Evolutionary conservation across 2,329 filamentous ascomycete genomes (phyloP), one percentile per base, ranked within the genome.

Genomic region (Fusarium denticulatum): DNA sequence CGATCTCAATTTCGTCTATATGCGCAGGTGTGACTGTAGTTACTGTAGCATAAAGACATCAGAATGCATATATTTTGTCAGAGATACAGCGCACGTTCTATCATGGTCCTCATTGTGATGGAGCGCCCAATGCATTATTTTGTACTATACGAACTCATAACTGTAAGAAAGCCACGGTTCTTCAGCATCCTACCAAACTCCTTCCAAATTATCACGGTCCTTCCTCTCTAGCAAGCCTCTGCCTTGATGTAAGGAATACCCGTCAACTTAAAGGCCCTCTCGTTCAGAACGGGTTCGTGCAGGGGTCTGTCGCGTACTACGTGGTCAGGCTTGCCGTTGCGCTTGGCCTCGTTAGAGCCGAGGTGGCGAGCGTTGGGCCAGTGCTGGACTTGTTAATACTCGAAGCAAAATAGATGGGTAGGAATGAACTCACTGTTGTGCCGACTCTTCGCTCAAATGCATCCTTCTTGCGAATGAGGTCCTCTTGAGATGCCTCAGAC

Each of bases 401-500:
- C 9, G 7, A 39, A 53, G 2, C 14, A n/a, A 39, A 1, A 7
- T 16, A 53, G 10, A n/a, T 5, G 4, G 14, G 7, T 16, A 39
- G 11, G 4, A 7, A 28, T n/a, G 5, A 28, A 39, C 50, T 53
- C 24, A 53, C 50, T n/a, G 84, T 85, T 0, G 84, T 85, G 4
- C 83, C 83, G 1, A 68, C 32, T 46, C 73, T 47, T 47, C 78
- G 71, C 12, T 85, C 82, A 53, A 82, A 86, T 0, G 83, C 83
- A 8, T 76, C 75, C 75, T 82, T 83, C 80, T 86, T 86, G 15
- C 82, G 77, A 6, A 80, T 32, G 9, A 86, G 77, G 32, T 85
- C 83, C 36, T 83, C 84, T 60, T 76, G 74, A 6, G 74, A 50
- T 15, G 71, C 74, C 20, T 76, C 65, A 16, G 65, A 43, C 1